A percentile compares a stretch with the other conserved stretches of the same genome.
These are phyloP conservation scores for Lactarius tabidus DNA, from an alignment of 768 basidiomycete species.

Conservation along the genomic window DNA sequence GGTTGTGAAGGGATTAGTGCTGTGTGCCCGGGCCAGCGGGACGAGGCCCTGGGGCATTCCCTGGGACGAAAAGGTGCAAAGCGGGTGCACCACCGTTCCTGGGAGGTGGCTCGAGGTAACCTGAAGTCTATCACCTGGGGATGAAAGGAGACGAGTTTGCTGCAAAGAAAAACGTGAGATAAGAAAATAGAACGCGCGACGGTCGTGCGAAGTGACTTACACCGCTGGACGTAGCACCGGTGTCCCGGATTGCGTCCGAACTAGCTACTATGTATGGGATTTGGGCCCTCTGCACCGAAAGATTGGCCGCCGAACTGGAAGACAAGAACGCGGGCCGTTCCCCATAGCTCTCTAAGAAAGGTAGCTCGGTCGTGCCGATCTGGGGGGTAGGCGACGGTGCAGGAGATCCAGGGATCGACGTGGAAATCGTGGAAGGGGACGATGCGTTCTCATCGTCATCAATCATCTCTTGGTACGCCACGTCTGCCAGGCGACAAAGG, in stretches of 20 bases:
- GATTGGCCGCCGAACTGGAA: not conserved
- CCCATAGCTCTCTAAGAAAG: not conserved
- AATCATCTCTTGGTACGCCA: constrained; percentile 8
- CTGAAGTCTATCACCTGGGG: not conserved
- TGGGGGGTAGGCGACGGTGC: not conserved
- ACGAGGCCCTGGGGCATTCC: not conserved
- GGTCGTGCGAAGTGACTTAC: not conserved
- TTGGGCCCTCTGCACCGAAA: not conserved
- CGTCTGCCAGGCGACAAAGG: constrained; percentile 24
- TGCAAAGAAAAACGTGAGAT: not conserved
- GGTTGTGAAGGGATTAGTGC: not conserved
- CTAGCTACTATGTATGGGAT: not conserved
- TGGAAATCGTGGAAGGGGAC: not conserved
- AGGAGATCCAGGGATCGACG: not conserved
- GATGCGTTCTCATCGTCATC: not conserved
- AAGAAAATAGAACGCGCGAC: not conserved
- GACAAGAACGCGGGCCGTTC: constrained; percentile 2
- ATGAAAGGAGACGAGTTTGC: not conserved
- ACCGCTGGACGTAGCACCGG: not conserved
- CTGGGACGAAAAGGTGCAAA: not conserved
- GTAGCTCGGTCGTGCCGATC: not conserved
- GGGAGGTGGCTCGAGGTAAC: not conserved
- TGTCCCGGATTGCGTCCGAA: not conserved
- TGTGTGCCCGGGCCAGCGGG: not conserved
- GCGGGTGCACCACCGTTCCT: not conserved